Base-by-base conservation (phyloP, 1,284 basidiomycete species). In the Cutaneotrichosporon curvatum region DNA sequence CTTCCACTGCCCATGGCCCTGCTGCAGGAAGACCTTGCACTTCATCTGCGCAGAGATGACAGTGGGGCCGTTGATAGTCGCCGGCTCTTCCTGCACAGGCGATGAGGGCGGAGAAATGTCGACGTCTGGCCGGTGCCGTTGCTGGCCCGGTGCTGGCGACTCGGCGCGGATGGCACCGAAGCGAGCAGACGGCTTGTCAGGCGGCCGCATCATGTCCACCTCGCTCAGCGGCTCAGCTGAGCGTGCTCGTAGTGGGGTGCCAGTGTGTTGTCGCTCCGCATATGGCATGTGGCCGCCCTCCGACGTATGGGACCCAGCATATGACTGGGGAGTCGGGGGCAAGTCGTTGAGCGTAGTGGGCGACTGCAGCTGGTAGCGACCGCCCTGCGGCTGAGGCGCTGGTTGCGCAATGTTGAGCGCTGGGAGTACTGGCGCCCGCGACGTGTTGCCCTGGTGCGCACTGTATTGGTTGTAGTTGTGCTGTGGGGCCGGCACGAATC, bases 1-100 rank as follows among this genome's bases (percentile, higher is more conserved):
- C 75, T 96, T 98, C 95, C 95, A 99, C 68, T 96, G 89, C 20
- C 84, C 84, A 66, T 97, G 92, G 33, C 87, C 82, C 63, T 95
- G 90, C 68, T 98, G 86, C 45, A 95, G 75, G 75, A 97, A 98
- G 28, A 97, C 83, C 72, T 98, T 97, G 80, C 94, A 97, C 68
- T 94, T 92, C 87, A 95, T 96, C 63, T 89, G 82, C n/a, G 87
- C 89, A 4, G 85, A 81, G 41, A 97, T 75, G 11, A 79, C 75
- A 7, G 85, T 78, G 1, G 87, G 87, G 1, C 83, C 87, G 15
- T 76, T 69, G 2, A 78, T 72, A 19, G 67, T 43, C 58, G 73
- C 25, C 14, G 71, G 68, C 61, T 84, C 80, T 53, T 67, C 61
- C 38, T 81, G 77, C 2, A 79, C 31, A 0, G 48, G 48, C 1